A percentile compares a stretch with the other conserved stretches of the same genome.
Conservation (phyloP, 192 early-diverging fungal species). For the Glomus cerebriforme region DNA sequence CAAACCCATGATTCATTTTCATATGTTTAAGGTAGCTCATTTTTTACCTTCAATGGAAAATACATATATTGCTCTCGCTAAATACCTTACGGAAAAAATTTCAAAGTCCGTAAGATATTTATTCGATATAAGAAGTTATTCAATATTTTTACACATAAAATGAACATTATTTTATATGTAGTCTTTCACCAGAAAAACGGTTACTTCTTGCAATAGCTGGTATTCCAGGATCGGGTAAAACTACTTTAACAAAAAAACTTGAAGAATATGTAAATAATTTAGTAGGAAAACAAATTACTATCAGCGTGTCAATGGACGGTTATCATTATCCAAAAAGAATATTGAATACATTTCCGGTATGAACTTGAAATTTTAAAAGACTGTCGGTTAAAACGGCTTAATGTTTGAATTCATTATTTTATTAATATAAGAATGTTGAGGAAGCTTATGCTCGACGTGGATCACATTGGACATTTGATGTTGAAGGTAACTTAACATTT, state of each 20-base stretch:
- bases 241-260: conserved; percentile 36
- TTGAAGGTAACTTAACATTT: conserved; percentile 35
- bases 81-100: conserved; percentile 13
- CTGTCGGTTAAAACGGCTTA: neutral
- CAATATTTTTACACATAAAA: neutral
- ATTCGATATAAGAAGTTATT: neutral
- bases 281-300: conserved; percentile 25
- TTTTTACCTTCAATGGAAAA: too few species aligned
- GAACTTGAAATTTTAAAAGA: neutral
- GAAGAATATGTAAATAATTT: conserved; percentile 26
- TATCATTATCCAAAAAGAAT: conserved; percentile 49
- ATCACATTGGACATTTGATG: conserved; percentile 58
- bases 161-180: neutral
- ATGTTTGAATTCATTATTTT: neutral
- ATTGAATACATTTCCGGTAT: conserved; percentile 37
- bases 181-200: neutral
- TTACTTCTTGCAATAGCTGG: conserved; percentile 29
- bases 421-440: conserved; percentile 36
- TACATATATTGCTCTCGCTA: neutral
- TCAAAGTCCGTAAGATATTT: neutral
- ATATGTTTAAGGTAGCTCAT: too few species aligned
- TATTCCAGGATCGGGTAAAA: conserved; percentile 44
- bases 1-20: too few species aligned
- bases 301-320: conserved; percentile 57
- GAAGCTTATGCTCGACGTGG: conserved; percentile 51